Conservation (phyloP, 257 asterid genomes). For the Eucommia ulmoides region DNA sequence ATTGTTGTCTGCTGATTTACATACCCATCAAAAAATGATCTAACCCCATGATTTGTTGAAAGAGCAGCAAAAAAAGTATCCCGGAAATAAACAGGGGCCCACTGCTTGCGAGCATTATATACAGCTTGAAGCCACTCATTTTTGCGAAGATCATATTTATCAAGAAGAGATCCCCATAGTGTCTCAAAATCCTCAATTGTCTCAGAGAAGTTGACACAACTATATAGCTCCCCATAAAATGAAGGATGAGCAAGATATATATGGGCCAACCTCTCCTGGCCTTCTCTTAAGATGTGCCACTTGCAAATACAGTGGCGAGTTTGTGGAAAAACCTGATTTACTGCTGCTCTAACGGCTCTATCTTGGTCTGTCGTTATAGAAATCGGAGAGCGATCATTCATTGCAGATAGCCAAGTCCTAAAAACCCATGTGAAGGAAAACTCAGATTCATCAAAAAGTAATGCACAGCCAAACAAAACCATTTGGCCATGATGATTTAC, state of each 20-base stretch:
- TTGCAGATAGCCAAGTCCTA: constrained; percentile 73
- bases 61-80: constrained; percentile 66
- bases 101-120: constrained; percentile 54
- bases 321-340: constrained; percentile 58
- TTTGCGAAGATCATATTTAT: constrained; percentile 56
- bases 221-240: constrained; percentile 68
- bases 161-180: constrained; percentile 54
- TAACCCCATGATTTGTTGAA: constrained; percentile 36
- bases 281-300: constrained; percentile 80
- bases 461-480: constrained; percentile 73
- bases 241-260: constrained; percentile 54
- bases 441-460: constrained; percentile 83
- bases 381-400: constrained; percentile 57
- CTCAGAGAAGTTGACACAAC: constrained; percentile 70
- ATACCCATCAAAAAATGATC: constrained; percentile 74
- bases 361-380: constrained; percentile 66
- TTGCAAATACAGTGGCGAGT: constrained; percentile 58
- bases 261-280: constrained; percentile 60
- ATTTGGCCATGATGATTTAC: constrained; percentile 90
- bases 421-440: constrained; percentile 75
- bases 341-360: constrained; percentile 47
- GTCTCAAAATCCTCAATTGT: constrained; percentile 82
- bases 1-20: constrained; percentile 75
- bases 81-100: constrained; percentile 90
- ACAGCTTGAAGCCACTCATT: constrained; percentile 86